phyloP scores from a whole-genome alignment of 257 asterid genomes.

The Jaltomata sinuosa region DNA sequence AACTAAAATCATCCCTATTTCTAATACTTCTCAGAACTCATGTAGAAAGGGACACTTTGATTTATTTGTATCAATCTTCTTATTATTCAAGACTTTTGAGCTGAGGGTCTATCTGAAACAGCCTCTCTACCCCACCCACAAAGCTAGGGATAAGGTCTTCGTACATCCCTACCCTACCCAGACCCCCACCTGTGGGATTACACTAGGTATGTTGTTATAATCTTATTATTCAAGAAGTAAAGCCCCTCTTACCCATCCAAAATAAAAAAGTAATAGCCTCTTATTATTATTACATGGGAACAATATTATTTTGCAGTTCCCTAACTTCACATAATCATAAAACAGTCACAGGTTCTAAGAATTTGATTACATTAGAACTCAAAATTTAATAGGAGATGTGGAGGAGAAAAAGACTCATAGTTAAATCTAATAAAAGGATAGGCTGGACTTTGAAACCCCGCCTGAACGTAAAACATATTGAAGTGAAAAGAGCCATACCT shows the following conservation, averaged over 20 bases:
- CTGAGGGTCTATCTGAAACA: background rate
- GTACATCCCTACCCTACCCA: background rate
- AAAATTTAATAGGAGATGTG: background rate
- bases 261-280: background rate
- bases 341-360: background rate
- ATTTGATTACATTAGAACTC: background rate
- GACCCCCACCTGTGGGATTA: too few species aligned
- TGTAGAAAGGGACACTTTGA: background rate
- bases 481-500: constrained; percentile 36
- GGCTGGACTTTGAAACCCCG: background rate
- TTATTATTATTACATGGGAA: background rate
- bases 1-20: background rate
- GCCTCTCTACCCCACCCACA: background rate
- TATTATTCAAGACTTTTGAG: background rate
- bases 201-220: too few species aligned
- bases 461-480: background rate
- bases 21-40: background rate
- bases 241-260: background rate
- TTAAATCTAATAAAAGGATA: background rate
- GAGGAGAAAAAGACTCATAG: background rate
- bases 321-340: background rate
- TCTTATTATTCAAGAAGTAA: background rate
- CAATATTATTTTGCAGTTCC: background rate
- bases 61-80: background rate
- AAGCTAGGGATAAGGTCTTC: background rate